Percentiles rank a stretch among this genome's conserved stretches.
Conservation (phyloP, 805 yeast species). For the Jamesozyma rosinii region DNA sequence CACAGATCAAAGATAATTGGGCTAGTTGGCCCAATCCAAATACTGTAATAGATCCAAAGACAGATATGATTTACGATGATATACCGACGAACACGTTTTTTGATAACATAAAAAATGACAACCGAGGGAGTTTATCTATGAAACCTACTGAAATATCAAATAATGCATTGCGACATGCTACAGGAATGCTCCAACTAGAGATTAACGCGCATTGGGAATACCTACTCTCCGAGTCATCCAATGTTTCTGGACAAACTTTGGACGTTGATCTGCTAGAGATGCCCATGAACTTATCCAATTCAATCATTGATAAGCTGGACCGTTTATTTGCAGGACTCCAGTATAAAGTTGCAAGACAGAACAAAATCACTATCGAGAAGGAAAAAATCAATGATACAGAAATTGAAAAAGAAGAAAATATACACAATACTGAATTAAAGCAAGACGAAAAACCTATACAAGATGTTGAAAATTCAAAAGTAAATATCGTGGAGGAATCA, state of each 20-base stretch:
- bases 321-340: constrained; percentile 23
- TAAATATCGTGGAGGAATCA: not conserved
- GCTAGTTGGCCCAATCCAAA: constrained; percentile 49
- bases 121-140: not conserved
- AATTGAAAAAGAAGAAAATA: not conserved
- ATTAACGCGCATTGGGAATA: constrained; percentile 25
- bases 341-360: constrained; percentile 18
- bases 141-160: constrained; percentile 21
- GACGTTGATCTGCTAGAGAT: constrained; percentile 22
- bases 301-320: constrained; percentile 21
- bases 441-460: not conserved
- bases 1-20: constrained; percentile 36
- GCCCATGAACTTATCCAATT: constrained; percentile 13
- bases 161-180: constrained; percentile 18
- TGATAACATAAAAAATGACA: not conserved
- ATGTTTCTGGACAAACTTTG: constrained; percentile 7
- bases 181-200: constrained; percentile 21
- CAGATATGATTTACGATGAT: constrained; percentile 22
- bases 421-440: not conserved
- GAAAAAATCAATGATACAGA: not conserved
- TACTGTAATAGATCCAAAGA: constrained; percentile 25
- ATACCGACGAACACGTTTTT: not conserved
- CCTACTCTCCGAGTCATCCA: constrained; percentile 14
- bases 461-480: not conserved
- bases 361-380: constrained; percentile 9